Percentiles rank a stretch among this genome's conserved stretches.
phyloP scores from a whole-genome alignment of 441 rosid genomes.

The Breynia disticha region DNA sequence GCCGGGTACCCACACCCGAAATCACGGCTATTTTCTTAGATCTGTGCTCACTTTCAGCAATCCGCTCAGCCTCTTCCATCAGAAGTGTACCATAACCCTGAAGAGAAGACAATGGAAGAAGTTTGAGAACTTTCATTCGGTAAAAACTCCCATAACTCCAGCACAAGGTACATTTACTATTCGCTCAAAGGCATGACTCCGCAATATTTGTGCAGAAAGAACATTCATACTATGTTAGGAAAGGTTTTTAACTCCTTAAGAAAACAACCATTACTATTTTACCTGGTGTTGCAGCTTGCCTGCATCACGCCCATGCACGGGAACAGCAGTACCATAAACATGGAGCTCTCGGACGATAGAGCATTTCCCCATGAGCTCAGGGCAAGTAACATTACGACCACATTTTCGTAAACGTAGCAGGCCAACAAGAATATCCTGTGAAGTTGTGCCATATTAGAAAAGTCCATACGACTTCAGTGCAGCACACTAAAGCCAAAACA shows the following conservation, averaged over 20 bases:
- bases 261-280: slow-evolving; percentile 3
- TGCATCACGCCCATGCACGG: slow-evolving; percentile 92
- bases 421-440: slow-evolving; percentile 95
- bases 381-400: slow-evolving; percentile 79
- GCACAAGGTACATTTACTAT: too few species aligned
- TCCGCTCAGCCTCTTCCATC: slow-evolving; percentile 96
- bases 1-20: slow-evolving; percentile 97
- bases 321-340: slow-evolving; percentile 98
- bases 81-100: slow-evolving; percentile 98
- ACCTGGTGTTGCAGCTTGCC: slow-evolving; percentile 99
- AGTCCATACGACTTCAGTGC: not conserved
- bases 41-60: slow-evolving; percentile 71
- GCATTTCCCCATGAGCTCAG: slow-evolving; percentile 81
- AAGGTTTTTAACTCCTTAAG: not conserved
- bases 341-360: slow-evolving; percentile 98
- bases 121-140: not conserved
- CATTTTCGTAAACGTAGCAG: slow-evolving; percentile 86
- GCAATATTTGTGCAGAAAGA: too few species aligned
- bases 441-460: slow-evolving; percentile 11
- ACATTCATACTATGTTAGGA: not conserved
- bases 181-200: too few species aligned
- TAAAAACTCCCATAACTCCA: too few species aligned
- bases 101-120: not conserved
- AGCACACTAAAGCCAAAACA: not conserved
- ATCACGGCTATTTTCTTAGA: slow-evolving; percentile 80